Evolutionary conservation across 2,329 filamentous ascomycete genomes (phyloP).

Genomic region (Botrytis medusae): DNA sequence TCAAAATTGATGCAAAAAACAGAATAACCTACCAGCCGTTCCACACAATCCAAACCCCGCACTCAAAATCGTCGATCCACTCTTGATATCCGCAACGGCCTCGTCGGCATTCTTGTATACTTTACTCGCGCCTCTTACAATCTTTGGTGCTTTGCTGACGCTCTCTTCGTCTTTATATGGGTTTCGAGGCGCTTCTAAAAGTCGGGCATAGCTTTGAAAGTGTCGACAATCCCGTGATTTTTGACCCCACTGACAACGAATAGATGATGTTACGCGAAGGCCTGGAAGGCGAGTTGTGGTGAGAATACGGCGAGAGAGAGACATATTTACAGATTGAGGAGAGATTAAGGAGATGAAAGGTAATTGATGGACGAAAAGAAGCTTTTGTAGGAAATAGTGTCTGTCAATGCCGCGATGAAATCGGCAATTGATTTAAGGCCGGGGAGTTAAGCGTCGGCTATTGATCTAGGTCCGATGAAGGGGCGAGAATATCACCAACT

Average conservation of each 20-base stretch:
- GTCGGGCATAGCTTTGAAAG: slow-evolving; percentile 17
- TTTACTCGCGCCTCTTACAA: slow-evolving; percentile 25
- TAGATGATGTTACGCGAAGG: slow-evolving; percentile 15
- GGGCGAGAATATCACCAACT: not conserved
- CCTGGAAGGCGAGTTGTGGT: slow-evolving; percentile 15
- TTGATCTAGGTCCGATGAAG: slow-evolving; percentile 12
- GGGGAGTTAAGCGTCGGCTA: slow-evolving; percentile 10
- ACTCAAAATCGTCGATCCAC: slow-evolving; percentile 68
- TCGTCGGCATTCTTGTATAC: slow-evolving; percentile 26
- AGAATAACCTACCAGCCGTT: slow-evolving; percentile 4
- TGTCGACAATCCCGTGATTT: slow-evolving; percentile 20
- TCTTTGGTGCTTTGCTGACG: slow-evolving; percentile 18
- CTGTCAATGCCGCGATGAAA: not conserved
- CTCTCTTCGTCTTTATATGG: slow-evolving; percentile 12
- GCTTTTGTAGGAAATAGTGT: not conserved
- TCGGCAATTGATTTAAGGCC: slow-evolving; percentile 14
- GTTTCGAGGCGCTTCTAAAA: slow-evolving; percentile 20
- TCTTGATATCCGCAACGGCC: slow-evolving; percentile 37
- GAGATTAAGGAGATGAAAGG: not conserved
- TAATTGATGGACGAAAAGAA: not conserved
- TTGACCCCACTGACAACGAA: slow-evolving; percentile 11
- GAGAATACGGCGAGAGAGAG: slow-evolving; percentile 14
- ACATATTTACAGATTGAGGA: slow-evolving; percentile 7
- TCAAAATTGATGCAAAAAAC: too few relatives aligned
- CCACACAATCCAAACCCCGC: slow-evolving; percentile 63